A percentile compares a stretch with the other conserved stretches of the same genome.
Conservation (phyloP, 176 grass and related monocot genomes). For the Carex cristatella region DNA sequence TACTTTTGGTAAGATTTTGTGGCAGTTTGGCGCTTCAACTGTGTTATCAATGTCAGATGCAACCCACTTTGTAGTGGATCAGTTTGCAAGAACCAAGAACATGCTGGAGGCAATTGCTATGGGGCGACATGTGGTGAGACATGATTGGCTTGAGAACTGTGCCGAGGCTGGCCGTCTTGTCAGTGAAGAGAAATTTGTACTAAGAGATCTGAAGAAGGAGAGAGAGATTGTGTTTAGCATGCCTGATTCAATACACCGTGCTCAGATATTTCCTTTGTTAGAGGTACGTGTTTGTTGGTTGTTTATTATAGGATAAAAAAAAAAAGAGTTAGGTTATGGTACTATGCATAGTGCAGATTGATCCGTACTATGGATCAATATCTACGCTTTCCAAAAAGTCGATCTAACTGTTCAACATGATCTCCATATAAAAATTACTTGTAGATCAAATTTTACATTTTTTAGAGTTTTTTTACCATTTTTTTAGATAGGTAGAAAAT, state of each 20-base stretch:
- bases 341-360: no score
- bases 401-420: no score
- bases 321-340: background rate
- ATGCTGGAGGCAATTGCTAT: slow-evolving; percentile 87
- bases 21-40: slow-evolving; percentile 41
- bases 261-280: slow-evolving; percentile 45
- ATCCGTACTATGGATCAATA: no score
- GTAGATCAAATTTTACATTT: no score
- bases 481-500: no score
- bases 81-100: slow-evolving; percentile 81
- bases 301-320: slow-evolving; percentile 4
- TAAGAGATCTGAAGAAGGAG: slow-evolving; percentile 89
- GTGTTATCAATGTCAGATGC: slow-evolving; percentile 55
- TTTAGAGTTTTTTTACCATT: no score
- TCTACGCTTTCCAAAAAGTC: no score
- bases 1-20: slow-evolving; percentile 53
- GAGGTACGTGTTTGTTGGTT: slow-evolving; percentile 38
- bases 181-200: slow-evolving; percentile 70
- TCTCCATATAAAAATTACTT: no score
- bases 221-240: slow-evolving; percentile 76
- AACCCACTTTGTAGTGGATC: slow-evolving; percentile 81
- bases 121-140: slow-evolving; percentile 65
- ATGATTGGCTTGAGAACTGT: slow-evolving; percentile 82
- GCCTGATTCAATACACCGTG: slow-evolving; percentile 47
- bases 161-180: slow-evolving; percentile 52